Evolutionary conservation across 2,329 filamentous ascomycete genomes (phyloP), one percentile per base, ranked within the genome.

Genomic region (Fusarium phyllophilum): DNA sequence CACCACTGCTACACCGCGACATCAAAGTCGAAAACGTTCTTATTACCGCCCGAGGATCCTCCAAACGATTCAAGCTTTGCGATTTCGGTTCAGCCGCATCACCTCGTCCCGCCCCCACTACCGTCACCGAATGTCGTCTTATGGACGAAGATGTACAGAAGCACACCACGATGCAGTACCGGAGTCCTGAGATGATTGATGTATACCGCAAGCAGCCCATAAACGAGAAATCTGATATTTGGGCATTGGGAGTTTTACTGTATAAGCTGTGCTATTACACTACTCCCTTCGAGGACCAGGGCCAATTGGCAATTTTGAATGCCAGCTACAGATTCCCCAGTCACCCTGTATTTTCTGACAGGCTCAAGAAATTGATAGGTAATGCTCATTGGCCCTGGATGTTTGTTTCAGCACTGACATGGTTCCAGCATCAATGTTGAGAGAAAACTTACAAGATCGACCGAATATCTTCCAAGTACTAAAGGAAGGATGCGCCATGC

Each of bases 211-310:
- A 97, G 83, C 94, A 95, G 78, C 95, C 96, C 2, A 97, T 99
- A 80, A 94, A 99, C 80, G 96, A 99, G 85, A 99, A 99, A 85
- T 97, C 95, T 55, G 96, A 99, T 82, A 98, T 99, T 36, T 99
- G 95, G 96, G 96, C 96, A 2, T 85, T 99, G 70, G 96, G 96
- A 10, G 96, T 99, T 46, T 85, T 99, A 66, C 84, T 99, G 62
- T 99, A 99, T 86, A 99, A 99, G 86, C 88, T 99, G 70, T 99
- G 96, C 86, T 99, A 98, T 84, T 99, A 99, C 83, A 99, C 96
- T 4, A 99, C 96, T 11, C 96, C 96, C 2, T 99, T 99, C 78
- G 96, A 99, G 84, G 96, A 98, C 73, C 95, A 97, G 80, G 96
- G 96, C 33, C 96, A 98, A 84, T 93, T 98, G 86, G 96, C 96